phyloP scores from a whole-genome alignment of 208 protist species.

The Trypanosoma boissoni region DNA sequence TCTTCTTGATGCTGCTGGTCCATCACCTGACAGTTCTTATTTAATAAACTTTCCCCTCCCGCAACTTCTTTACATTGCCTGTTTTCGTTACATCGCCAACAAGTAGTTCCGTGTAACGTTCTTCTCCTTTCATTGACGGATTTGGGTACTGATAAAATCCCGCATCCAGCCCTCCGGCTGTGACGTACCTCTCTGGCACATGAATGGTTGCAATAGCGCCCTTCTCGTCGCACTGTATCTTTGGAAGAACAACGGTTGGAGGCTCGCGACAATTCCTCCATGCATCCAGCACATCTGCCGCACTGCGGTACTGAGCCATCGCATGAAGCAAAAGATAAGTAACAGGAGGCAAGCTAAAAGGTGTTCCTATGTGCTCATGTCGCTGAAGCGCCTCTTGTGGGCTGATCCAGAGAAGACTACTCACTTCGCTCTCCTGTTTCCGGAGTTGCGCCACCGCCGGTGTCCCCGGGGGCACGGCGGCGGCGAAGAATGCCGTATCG shows the following conservation, averaged over 20 bases:
- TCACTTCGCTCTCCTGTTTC: slow-evolving; percentile 33
- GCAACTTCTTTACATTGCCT: neutral
- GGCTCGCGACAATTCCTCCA: slow-evolving; percentile 18
- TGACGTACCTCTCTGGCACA: neutral
- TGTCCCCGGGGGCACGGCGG: slow-evolving; percentile 10
- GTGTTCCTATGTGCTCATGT: slow-evolving; percentile 30
- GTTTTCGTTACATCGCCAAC: neutral
- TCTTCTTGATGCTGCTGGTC: no score
- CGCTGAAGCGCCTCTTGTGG: slow-evolving; percentile 40
- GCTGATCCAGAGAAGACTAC: slow-evolving; percentile 44
- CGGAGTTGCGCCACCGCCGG: slow-evolving; percentile 21
- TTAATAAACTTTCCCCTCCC: no score
- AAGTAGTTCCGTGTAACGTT: neutral
- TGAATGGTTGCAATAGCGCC: neutral
- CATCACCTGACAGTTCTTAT: no score
- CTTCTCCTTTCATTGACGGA: neutral
- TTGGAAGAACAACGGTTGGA: neutral
- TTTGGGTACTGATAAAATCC: neutral
- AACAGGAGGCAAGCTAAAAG: slow-evolving; percentile 41
- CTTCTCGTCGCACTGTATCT: neutral
- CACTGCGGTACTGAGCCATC: slow-evolving; percentile 29
- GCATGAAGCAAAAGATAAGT: slow-evolving; percentile 48
- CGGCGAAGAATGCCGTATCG: slow-evolving; percentile 54
- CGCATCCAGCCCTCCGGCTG: neutral
- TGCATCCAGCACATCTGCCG: slow-evolving; percentile 13